These are phyloP conservation scores for Citrus medica DNA, from an alignment of 345 rosid genomes.

Conservation along the genomic window DNA sequence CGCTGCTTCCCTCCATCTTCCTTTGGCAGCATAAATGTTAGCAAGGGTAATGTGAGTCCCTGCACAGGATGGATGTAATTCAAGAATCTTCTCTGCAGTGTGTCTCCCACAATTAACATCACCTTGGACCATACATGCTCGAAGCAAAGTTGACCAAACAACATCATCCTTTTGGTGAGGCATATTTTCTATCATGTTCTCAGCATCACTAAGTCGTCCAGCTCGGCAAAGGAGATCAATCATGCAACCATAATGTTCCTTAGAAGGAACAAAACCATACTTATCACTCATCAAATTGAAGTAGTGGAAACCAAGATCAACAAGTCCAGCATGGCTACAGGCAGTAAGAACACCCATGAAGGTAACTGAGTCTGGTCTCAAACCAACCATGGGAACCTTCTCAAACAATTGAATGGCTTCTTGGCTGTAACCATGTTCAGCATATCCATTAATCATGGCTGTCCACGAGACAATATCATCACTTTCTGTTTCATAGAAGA, in stretches of 20 bases:
- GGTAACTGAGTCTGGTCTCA: constrained; percentile 72
- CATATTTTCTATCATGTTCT: constrained; percentile 64
- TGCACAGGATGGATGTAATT: constrained; percentile 66
- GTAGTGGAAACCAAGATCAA: constrained; percentile 72
- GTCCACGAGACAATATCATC: constrained; percentile 71
- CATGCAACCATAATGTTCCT: constrained; percentile 92
- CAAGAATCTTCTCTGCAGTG: constrained; percentile 62
- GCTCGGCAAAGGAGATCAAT: constrained; percentile 85
- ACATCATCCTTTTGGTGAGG: constrained; percentile 69
- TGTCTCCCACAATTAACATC: constrained; percentile 63
- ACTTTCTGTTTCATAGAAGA: constrained; percentile 50
- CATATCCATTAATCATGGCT: constrained; percentile 86
- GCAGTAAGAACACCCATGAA: constrained; percentile 84
- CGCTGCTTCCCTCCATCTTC: constrained; percentile 83
- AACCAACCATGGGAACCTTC: constrained; percentile 44
- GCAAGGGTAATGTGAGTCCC: constrained; percentile 77
- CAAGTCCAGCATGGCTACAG: constrained; percentile 78
- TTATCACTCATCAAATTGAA: constrained; percentile 55
- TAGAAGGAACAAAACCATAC: constrained; percentile 50
- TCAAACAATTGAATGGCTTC: constrained; percentile 77
- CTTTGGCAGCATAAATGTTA: constrained; percentile 65
- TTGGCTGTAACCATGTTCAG: constrained; percentile 76
- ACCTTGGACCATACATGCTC: constrained; percentile 60
- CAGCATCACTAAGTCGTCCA: constrained; percentile 71
- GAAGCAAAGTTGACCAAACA: constrained; percentile 81